A percentile compares a stretch with the other conserved stretches of the same genome.
These are phyloP conservation scores for Diaporthe destruens DNA, from an alignment of 2,329 filamentous ascomycete species.

Conservation along the genomic window DNA sequence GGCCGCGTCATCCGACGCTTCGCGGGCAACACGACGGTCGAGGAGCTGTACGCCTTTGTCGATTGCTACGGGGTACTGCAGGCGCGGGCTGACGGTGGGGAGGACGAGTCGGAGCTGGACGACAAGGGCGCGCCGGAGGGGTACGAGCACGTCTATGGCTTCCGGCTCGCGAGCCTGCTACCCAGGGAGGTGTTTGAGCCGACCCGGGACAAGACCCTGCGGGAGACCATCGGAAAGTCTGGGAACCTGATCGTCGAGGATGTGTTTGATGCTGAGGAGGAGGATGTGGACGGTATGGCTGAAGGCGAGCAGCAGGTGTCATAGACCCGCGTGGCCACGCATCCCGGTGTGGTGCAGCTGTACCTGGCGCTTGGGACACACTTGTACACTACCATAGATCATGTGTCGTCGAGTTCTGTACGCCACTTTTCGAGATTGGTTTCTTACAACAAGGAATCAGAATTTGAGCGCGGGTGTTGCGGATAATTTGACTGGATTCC, in stretches of 20 bases:
- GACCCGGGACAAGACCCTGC: conserved; percentile 73
- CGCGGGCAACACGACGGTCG: conserved; percentile 74
- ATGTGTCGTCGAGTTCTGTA: background rate
- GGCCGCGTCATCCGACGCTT: conserved; percentile 86
- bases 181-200: conserved; percentile 85
- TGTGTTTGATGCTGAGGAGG: conserved; percentile 47
- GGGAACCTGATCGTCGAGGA: conserved; percentile 91
- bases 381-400: conserved; percentile 2
- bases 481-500: background rate
- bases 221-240: conserved; percentile 81
- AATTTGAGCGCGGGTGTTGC: conserved; percentile 26
- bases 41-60: conserved; percentile 95
- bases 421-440: background rate
- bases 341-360: background rate
- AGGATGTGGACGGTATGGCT: background rate
- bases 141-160: conserved; percentile 87
- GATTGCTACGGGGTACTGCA: conserved; percentile 83
- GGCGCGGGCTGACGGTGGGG: conserved; percentile 46
- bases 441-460: background rate
- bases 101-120: conserved; percentile 46
- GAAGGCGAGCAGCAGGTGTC: background rate
- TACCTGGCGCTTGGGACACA: background rate
- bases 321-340: background rate
- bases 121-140: conserved; percentile 67
- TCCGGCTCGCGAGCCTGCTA: conserved; percentile 86